Percentiles rank a stretch among this genome's conserved stretches.
Evolutionary conservation across 2,329 filamentous ascomycete genomes (phyloP).

Genomic region (Cladosporium sp.): DNA sequence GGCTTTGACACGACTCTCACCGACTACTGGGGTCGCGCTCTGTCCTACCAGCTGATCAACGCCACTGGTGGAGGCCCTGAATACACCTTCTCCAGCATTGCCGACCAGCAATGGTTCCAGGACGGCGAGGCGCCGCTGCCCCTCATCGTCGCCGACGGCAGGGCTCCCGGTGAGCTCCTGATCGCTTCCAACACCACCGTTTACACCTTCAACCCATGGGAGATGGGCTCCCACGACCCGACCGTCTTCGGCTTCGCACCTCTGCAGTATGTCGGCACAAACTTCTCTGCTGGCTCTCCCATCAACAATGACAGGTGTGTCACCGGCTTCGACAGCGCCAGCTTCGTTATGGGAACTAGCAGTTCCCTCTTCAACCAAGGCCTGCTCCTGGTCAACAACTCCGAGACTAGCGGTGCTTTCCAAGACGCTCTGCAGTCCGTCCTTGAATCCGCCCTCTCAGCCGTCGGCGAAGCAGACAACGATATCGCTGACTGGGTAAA

Average conservation of each 20-base stretch:
- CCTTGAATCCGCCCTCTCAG: constrained; percentile 46
- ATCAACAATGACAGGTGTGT: constrained; percentile 56
- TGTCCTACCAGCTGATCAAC: constrained; percentile 82
- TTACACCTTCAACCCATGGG: constrained; percentile 72
- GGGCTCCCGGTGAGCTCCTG: constrained; percentile 54
- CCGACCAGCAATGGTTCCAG: constrained; percentile 55
- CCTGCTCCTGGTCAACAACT: constrained; percentile 56
- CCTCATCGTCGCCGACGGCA: constrained; percentile 63
- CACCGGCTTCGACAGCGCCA: constrained; percentile 73
- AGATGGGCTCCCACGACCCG: constrained; percentile 71
- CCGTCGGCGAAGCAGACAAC: constrained; percentile 53
- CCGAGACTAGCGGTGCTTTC: constrained; percentile 35
- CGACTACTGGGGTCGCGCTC: constrained; percentile 79
- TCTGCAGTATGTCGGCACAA: constrained; percentile 64
- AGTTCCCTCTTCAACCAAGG: constrained; percentile 79
- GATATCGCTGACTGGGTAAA: constrained; percentile 77
- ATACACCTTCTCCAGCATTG: constrained; percentile 79
- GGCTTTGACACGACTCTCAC: constrained; percentile 68
- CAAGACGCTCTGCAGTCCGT: constrained; percentile 44
- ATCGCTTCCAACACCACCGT: constrained; percentile 68
- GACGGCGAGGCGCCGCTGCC: constrained; percentile 63
- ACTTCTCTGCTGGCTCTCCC: constrained; percentile 59
- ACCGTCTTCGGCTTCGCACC: constrained; percentile 66
- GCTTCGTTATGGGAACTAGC: constrained; percentile 80
- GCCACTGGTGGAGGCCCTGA: constrained; percentile 64